Base-by-base conservation (phyloP, 441 rosid genomes). In the Breynia disticha region DNA sequence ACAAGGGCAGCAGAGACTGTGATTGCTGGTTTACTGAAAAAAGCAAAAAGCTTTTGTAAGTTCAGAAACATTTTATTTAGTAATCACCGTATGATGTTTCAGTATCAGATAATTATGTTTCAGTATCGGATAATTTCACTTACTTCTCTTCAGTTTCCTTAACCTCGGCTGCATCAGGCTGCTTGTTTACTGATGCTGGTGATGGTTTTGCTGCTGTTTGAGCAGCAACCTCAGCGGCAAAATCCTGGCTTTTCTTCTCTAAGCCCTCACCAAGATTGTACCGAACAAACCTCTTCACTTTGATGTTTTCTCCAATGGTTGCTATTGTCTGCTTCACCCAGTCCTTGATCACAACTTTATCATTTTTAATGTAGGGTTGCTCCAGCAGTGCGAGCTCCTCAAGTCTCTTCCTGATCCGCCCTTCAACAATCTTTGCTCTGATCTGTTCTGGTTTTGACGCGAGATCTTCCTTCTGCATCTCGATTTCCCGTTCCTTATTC, bases 221-320 rank as follows among this genome's bases (percentile, higher is more conserved):
- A 13, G 98, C 96, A 32, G 98, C 94, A 24, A 91, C 98, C 69
- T 91, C 98, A 16, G 94, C 94, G 67, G 95, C 94, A 69, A 91
- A 87, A 75, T 87, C 95, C 74, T 83, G 96, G 64, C 81, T 87
- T 76, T 81, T 91, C 78, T 79, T 91, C 79, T 86, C 82, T 67
- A 87, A 69, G 45, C 98, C 98, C 69, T 91, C 95, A 49, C 98
- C 96, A 12, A 87, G 95, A 69, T 85, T 87, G 76, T 75, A 86
- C 57, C 94, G 77, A 47, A 87, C 74, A 22, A 87, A 91, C 67
- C 95, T 82, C 71, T 75, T 86, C 45, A 84, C 96, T 48, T 91
- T 87, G 28, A 91, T 87, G 64, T 87, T 91, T 66, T 91, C 98
- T 42, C 98, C 96, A 37, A 84, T 75, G 42, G 96, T 86, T 57